These are phyloP conservation scores for Wickerhamiella azymoides DNA, from an alignment of 805 yeast genomes.

Conservation along the genomic window DNA sequence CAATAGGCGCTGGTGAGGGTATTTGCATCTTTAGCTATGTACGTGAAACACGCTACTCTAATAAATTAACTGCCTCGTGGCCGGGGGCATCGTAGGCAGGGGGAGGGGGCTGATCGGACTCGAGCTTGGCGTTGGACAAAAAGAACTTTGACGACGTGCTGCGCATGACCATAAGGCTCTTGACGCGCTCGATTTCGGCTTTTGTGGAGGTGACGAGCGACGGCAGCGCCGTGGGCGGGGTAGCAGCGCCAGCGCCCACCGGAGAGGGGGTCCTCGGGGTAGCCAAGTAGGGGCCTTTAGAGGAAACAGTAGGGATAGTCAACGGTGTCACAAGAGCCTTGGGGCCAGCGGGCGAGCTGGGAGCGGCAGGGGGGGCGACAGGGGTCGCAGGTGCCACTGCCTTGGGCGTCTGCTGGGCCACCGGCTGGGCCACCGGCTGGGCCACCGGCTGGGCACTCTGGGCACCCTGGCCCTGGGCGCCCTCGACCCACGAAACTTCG, in stretches of 20 bases:
- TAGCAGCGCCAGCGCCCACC: not conserved
- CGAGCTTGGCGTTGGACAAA: conserved; percentile 2
- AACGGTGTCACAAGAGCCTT: too few species aligned
- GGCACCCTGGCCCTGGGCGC: too few species aligned
- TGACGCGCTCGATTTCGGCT: conserved; percentile 7
- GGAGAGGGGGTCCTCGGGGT: not conserved
- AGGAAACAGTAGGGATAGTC: not conserved
- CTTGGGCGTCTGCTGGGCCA: too few species aligned
- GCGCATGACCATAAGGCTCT: not conserved
- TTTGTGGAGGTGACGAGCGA: conserved; percentile 2
- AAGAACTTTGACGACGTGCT: not conserved
- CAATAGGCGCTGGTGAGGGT: too few species aligned
- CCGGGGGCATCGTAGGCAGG: not conserved
- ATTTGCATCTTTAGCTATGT: too few species aligned
- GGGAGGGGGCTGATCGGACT: not conserved
- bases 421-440: too few species aligned
- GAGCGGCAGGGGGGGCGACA: too few species aligned
- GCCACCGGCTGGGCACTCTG: not conserved
- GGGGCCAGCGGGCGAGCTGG: too few species aligned
- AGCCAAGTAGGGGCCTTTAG: not conserved
- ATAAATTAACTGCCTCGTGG: not conserved
- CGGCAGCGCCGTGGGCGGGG: not conserved
- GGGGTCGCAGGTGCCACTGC: too few species aligned
- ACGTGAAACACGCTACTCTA: too few species aligned
- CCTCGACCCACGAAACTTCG: too few species aligned